Conservation (phyloP, 371 early-diverging fungal species). For the Sporodiniella umbellata region DNA sequence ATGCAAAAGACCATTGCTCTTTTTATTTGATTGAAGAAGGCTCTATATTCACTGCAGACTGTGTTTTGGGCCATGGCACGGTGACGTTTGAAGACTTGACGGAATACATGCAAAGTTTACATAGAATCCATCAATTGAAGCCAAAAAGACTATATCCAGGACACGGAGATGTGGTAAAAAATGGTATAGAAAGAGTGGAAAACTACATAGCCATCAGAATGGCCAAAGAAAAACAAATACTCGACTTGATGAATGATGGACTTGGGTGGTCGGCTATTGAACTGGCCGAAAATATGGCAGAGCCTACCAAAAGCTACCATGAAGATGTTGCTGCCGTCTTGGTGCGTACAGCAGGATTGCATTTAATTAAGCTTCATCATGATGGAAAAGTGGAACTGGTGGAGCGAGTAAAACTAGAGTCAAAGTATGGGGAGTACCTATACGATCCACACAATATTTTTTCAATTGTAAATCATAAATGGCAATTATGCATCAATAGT, state of each 20-base stretch:
- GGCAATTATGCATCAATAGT: constrained; percentile 2
- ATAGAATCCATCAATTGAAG: constrained; percentile 30
- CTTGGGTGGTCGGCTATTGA: neutral
- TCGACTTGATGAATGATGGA: constrained; percentile 13
- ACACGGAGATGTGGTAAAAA: constrained; percentile 58
- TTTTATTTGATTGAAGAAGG: constrained; percentile 61
- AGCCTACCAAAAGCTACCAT: neutral
- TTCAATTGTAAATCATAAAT: constrained; percentile 10
- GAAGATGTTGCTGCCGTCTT: neutral
- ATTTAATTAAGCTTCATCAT: constrained; percentile 19
- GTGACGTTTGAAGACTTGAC: constrained; percentile 67
- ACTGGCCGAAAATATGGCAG: constrained; percentile 2
- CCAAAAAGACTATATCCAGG: constrained; percentile 34
- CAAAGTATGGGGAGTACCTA: constrained; percentile 1
- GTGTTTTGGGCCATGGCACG: constrained; percentile 71
- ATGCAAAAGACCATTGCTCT: constrained; percentile 65
- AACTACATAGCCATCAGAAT: constrained; percentile 17
- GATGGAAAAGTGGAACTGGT: constrained; percentile 12
- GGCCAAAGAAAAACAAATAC: constrained; percentile 26
- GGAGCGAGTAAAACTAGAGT: neutral
- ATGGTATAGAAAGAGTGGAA: constrained; percentile 20
- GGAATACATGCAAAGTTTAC: constrained; percentile 60
- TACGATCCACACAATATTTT: constrained; percentile 8
- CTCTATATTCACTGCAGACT: constrained; percentile 71
- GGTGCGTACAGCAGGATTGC: constrained; percentile 14